Conservation (phyloP, 345 rosid species). For the Crucihimalaya himalaica region DNA sequence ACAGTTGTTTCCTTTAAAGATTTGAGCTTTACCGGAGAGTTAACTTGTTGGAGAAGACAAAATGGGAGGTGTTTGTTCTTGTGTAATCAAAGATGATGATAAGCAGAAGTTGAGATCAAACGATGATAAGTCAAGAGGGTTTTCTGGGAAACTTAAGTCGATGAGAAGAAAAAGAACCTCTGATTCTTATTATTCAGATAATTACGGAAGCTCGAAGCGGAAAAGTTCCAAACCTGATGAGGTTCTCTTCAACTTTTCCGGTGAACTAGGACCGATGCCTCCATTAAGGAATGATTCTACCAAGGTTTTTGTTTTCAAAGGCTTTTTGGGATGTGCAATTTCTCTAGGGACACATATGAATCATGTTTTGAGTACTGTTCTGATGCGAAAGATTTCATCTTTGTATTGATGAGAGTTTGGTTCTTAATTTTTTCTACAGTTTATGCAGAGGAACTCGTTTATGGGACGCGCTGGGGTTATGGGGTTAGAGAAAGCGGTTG, state of each 20-base stretch:
- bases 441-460: conserved; percentile 53
- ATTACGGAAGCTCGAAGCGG: conserved; percentile 33
- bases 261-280: conserved; percentile 57
- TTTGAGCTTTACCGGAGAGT: conserved; percentile 12
- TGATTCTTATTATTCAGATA: conserved; percentile 33
- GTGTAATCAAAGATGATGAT: conserved; percentile 35
- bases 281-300: conserved; percentile 38
- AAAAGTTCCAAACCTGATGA: conserved; percentile 42
- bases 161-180: conserved; percentile 37
- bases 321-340: neutral
- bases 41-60: conserved; percentile 28
- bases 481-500: conserved; percentile 74
- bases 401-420: conserved; percentile 17
- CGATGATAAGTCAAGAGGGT: conserved; percentile 38
- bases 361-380: neutral
- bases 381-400: neutral
- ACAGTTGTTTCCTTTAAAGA: neutral
- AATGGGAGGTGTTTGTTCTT: conserved; percentile 74
- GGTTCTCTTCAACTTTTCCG: conserved; percentile 43
- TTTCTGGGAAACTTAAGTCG: conserved; percentile 48
- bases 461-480: conserved; percentile 61
- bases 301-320: conserved; percentile 45
- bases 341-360: neutral
- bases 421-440: conserved; percentile 31
- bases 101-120: conserved; percentile 30